These are phyloP conservation scores for Blastocystis sp. DNA, from an alignment of 352 stramenopile species.

Conservation along the genomic window DNA sequence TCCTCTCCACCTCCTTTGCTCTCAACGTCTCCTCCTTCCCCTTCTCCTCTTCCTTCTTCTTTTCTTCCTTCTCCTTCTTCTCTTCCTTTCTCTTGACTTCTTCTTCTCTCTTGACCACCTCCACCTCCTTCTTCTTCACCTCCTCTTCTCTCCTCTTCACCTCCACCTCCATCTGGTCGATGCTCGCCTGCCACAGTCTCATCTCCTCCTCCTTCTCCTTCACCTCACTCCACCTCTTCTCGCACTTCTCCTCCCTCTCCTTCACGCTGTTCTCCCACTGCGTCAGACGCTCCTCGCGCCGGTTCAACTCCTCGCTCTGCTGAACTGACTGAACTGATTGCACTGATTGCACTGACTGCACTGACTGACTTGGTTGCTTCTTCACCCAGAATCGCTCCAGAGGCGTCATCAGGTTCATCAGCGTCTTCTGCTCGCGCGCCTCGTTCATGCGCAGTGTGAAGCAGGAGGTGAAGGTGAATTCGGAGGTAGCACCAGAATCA, in stretches of 20 bases:
- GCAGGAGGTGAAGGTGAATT: neutral
- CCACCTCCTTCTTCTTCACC: neutral
- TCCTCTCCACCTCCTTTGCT: neutral
- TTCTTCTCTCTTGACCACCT: neutral
- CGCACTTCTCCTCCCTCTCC: neutral
- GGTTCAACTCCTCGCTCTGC: neutral
- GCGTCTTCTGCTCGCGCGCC: neutral
- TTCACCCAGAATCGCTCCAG: neutral
- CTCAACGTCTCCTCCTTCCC: neutral
- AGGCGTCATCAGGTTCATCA: neutral
- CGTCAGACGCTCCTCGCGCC: neutral
- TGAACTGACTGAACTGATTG: neutral
- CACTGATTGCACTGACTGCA: too few relatives aligned
- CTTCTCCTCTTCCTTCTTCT: neutral
- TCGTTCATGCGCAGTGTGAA: neutral
- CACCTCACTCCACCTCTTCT: neutral
- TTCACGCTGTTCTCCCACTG: constrained; percentile 2
- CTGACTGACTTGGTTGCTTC: neutral
- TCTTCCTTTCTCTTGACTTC: neutral
- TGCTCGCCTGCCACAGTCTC: neutral
- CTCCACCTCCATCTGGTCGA: neutral
- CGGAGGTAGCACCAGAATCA: too few relatives aligned
- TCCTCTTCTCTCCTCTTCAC: neutral
- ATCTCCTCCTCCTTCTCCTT: constrained; percentile 5
- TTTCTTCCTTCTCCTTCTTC: neutral